Conservation (phyloP, 208 protist genomes). For the Trichomonas gallinae region DNA sequence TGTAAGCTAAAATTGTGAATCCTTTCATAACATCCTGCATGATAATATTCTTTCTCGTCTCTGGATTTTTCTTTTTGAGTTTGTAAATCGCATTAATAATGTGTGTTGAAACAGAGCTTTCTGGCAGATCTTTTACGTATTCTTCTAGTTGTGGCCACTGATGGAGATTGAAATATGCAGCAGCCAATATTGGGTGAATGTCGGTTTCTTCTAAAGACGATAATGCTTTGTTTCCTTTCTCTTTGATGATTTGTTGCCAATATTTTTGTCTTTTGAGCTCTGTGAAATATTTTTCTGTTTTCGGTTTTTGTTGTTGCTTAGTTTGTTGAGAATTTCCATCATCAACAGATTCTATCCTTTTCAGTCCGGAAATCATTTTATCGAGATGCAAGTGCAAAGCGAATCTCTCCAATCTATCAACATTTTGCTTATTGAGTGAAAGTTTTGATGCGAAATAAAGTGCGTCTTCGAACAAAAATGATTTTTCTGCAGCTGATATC, state of each 20-base stretch:
- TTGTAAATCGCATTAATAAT: neutral
- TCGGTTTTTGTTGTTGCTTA: neutral
- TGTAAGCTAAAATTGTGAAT: neutral
- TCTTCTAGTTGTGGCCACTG: neutral
- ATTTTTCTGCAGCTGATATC: neutral
- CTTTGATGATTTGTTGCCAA: neutral
- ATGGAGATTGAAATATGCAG: neutral
- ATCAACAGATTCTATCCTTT: no score
- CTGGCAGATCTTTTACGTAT: neutral
- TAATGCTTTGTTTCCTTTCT: neutral
- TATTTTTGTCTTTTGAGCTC: neutral
- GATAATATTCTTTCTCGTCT: neutral
- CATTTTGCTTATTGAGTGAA: neutral
- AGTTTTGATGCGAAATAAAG: neutral
- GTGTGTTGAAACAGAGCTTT: neutral
- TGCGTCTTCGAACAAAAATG: neutral
- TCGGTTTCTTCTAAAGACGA: neutral
- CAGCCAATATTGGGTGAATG: neutral
- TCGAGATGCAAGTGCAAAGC: neutral
- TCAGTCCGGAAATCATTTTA: neutral
- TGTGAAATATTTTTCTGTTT: neutral
- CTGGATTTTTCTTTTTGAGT: neutral
- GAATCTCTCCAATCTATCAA: neutral
- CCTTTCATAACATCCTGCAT: neutral
- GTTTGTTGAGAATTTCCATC: neutral